Evolutionary conservation across 768 basidiomycete species (phyloP), one percentile per base, ranked within the genome.

Genomic region (Russula emetica): DNA sequence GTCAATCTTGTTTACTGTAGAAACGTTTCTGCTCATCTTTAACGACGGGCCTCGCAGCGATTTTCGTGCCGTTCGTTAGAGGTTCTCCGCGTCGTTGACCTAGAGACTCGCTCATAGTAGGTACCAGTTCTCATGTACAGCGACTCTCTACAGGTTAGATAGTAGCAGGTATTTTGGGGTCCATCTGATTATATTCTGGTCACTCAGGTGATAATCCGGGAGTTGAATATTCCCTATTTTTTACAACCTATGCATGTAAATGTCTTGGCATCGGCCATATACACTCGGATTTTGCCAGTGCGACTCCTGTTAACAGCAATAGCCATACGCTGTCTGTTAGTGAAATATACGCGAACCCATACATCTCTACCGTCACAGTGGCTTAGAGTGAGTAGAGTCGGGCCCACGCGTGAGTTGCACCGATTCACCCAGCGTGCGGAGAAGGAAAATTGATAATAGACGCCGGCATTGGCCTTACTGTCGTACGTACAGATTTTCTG

Each of bases 271-370:
- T 44, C 38, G 8, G 6, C 26, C 3, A 10, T 34, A 5, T 44
- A 5, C 40, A 26, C 57, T 71, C 75, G 66, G 75, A 67, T 52
- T 32, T 34, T 10, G 44, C 16, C 22, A 5, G 32, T n/a, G 24
- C 26, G 30, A 34, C 38, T 2, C 30, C 40, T 14, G 40, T 63
- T 51, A 32, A 22, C 56, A 62, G 50, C n/a, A 57, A 62, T 36
- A 5, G 18, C 5, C 50, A 42, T 26, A 24, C 7, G 14, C 36
- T 36, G 36, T 36, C 14, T 13, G 13, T 3, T 36, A 36, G 13
- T 36, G 6, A 36, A 36, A 36, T 13, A 16, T 18, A 10, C 36
- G 10, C 18, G 24, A 28, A 5, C 38, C 38, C 49, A 16, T 22
- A 22, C 32, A 20, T 36, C 9, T 16, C 6, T 16, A 24, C 62